These are phyloP conservation scores for Paraconiothyrium brasiliense DNA, from an alignment of 2,329 filamentous ascomycete species.

Conservation along the genomic window DNA sequence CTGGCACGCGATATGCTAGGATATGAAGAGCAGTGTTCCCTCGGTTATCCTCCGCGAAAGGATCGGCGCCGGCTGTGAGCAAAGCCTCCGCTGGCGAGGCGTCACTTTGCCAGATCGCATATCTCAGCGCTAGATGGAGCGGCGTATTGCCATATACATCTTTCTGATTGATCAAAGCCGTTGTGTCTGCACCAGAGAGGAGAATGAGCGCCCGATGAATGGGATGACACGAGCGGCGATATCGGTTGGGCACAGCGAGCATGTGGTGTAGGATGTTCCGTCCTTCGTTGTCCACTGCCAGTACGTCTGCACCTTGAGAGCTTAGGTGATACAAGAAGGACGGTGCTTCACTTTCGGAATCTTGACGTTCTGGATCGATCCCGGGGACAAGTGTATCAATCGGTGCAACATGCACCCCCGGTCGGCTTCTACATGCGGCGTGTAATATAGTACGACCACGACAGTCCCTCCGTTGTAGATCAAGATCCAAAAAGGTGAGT, in stretches of 20 bases:
- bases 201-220: neutral
- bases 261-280: conserved; percentile 23
- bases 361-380: neutral
- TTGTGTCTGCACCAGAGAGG: neutral
- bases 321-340: conserved; percentile 17
- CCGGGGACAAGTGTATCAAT: conserved; percentile 7
- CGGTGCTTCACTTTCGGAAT: neutral
- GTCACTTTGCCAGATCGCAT: conserved; percentile 10
- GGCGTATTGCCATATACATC: conserved; percentile 21
- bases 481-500: conserved; percentile 8
- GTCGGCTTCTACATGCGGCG: conserved; percentile 4
- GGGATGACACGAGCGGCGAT: neutral
- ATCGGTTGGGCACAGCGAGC: conserved; percentile 6
- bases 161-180: conserved; percentile 15
- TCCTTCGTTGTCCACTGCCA: conserved; percentile 16
- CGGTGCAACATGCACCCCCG: neutral
- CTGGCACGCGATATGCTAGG: conserved; percentile 11
- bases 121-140: conserved; percentile 17
- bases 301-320: conserved; percentile 15
- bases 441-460: conserved; percentile 19
- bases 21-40: conserved; percentile 26
- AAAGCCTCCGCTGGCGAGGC: conserved; percentile 13
- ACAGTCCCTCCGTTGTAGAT: conserved; percentile 17
- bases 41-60: conserved; percentile 10
- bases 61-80: conserved; percentile 21